Base-by-base conservation (phyloP, 2,329 filamentous ascomycete species). In the Trichoderma cornu-damae region DNA sequence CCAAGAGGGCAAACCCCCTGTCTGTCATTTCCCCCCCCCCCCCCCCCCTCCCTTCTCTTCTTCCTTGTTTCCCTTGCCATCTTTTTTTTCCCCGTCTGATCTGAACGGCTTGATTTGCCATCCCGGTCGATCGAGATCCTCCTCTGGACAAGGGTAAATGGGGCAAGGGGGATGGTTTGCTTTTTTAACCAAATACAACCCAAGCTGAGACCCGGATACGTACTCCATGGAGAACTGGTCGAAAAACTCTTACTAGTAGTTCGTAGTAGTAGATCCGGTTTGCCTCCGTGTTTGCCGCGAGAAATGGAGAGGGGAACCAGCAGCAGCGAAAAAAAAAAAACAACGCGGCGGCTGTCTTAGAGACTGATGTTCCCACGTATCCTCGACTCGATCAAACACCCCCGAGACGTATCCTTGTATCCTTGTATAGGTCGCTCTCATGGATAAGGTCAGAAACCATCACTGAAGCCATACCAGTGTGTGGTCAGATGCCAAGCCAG, bases 111-210 rank as follows among this genome's bases (percentile, higher is more conserved):
- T 18, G 44, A 32, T 35, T 34, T 24, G 20, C n/a, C 18, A 44
- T 35, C 50, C 38, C 50, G 50, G 38, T 53, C 50, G 50, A 53
- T 44, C 30, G 38, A 24, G 50, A 22, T 53, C 38, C 38, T 53
- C 38, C 38, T 44, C 38, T 40, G 3, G 50, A 53, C 50, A 53
- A 53, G 38, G 38, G 28, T 26, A 44, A n/a, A n/a, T n/a, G n/a
- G n/a, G n/a, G n/a, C n/a, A n/a, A n/a, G 40, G 50, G 38, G 28
- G 8, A 3, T 16, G 11, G 4, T 26, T 32, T 52, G 37, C 28
- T 30, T 30, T 30, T 6, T 28, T 35, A 14, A 12, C 24, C 14
- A 46, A 16, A 46, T 16, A 22, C n/a, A 44, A 30, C 18, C 50
- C 1, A 43, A 53, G 37, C 50, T 35, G 50, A 53, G 50, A 53